Base-by-base conservation (phyloP, 768 basidiomycete species). In the Auricularia sp. region DNA sequence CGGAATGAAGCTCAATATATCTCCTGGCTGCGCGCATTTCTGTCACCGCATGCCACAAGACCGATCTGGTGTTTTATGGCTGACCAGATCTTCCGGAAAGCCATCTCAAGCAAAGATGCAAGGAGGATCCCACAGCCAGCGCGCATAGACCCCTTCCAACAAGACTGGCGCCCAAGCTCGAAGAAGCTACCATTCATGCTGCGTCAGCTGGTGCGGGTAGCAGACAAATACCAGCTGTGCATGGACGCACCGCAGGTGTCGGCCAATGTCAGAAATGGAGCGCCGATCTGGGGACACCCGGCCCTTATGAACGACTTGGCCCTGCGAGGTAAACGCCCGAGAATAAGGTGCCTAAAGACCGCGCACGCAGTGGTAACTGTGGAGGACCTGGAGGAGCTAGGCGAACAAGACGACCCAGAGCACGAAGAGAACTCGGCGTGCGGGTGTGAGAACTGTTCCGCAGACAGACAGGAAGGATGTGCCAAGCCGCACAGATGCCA, bases 41-140 rank as follows among this genome's bases (percentile, higher is more conserved):
- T 75, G 0, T 47, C 65, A 2, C 36, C 69, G 3, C 66, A 63
- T 2, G 24, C 47, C 0, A 34, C 68, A 0, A 35, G 72, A 3
- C 72, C 76, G 10, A 21, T 64, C 10, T 77, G 77, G 76, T 70
- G 74, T 0, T 13, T 36, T 0, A 42, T 76, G 0, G 73, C 73
- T 16, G 73, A 77, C 63, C 67, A 18, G 16, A 10, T 51, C 6
- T 51, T 51, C 14, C 16, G 16, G 16, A 8, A 18, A 6, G 21
- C 16, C 6, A 21, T 21, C 16, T 6, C 11, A 6, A 16, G 10
- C 6, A 51, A 6, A 6, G 47, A 51, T 21, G 21, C 6, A 18
- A 6, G 11, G 47, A 51, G 8, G 11, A 51, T 21, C 14, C 47
- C 47, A 6, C 11, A 6, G 21, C 11, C 10, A 8, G 8, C 8